Percentiles rank a stretch among this genome's conserved stretches.
phyloP scores from a whole-genome alignment of 106 monocot species.

The Platanthera guangdongensis region DNA sequence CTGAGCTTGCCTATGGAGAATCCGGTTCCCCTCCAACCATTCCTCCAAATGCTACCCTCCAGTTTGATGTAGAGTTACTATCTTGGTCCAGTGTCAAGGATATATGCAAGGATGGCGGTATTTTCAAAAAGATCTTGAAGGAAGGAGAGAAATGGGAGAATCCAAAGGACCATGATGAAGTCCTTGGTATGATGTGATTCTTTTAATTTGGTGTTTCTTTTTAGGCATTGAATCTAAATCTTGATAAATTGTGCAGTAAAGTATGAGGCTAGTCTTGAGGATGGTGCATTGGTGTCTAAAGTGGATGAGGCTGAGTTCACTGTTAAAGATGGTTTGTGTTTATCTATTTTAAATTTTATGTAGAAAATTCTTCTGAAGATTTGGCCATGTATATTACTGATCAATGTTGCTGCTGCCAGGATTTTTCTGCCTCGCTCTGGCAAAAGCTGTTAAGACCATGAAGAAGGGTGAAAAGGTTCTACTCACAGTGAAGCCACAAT shows the following conservation, averaged over 20 bases:
- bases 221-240: no score
- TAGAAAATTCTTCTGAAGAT: background rate
- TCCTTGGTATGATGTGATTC: conserved; percentile 34
- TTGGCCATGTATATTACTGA: background rate
- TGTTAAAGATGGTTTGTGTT: conserved; percentile 70
- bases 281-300: conserved; percentile 64
- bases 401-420: conserved; percentile 22
- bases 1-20: conserved; percentile 59
- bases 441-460: conserved; percentile 75
- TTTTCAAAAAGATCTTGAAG: conserved; percentile 57
- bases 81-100: conserved; percentile 80
- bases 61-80: conserved; percentile 79
- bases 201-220: background rate
- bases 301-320: conserved; percentile 77
- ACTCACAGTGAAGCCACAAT: conserved; percentile 69
- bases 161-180: conserved; percentile 76
- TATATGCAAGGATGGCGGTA: conserved; percentile 77
- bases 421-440: conserved; percentile 60
- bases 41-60: conserved; percentile 59
- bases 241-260: conserved; percentile 43
- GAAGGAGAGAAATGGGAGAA: conserved; percentile 93
- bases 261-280: conserved; percentile 74
- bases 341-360: background rate
- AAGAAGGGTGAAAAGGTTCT: conserved; percentile 72
- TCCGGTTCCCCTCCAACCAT: conserved; percentile 57